Percentiles rank a stretch among this genome's conserved stretches.
These are phyloP conservation scores for Fraxinus angustifolia DNA, from an alignment of 305 asterid species.

Conservation along the genomic window DNA sequence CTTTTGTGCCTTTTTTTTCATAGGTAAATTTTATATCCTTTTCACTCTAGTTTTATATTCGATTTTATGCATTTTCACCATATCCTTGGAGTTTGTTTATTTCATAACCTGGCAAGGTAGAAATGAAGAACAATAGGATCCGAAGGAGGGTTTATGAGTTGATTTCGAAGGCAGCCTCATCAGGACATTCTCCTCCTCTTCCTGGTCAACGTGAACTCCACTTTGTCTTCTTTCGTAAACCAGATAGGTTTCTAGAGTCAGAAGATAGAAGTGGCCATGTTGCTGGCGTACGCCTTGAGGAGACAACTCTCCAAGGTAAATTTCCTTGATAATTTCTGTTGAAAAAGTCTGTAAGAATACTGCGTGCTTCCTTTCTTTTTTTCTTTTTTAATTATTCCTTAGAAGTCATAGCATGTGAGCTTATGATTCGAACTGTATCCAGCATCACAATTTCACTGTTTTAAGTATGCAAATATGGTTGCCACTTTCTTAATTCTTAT, in stretches of 20 bases:
- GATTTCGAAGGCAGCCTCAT: conserved; percentile 66
- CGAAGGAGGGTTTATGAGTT: conserved; percentile 81
- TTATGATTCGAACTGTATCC: neutral
- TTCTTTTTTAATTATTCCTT: neutral
- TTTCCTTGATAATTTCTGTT: conserved; percentile 5
- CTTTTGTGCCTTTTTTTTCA: neutral
- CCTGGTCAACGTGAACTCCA: conserved; percentile 71
- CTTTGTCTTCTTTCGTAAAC: conserved; percentile 79
- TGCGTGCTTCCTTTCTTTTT: neutral
- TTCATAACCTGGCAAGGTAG: conserved; percentile 60
- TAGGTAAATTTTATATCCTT: neutral
- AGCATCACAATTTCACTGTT: neutral
- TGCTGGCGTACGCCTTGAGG: conserved; percentile 70
- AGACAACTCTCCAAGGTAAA: conserved; percentile 68
- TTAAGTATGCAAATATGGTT: neutral
- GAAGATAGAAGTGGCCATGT: conserved; percentile 47
- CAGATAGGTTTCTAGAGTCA: conserved; percentile 67
- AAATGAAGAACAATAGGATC: conserved; percentile 76
- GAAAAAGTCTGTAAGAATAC: neutral
- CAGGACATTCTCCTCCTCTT: conserved; percentile 30
- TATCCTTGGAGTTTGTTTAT: conserved; percentile 29
- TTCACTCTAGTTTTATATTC: neutral
- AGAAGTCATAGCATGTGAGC: neutral
- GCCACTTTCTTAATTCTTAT: neutral
- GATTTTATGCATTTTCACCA: neutral